Evolutionary conservation across 495 filamentous ascomycete genomes (phyloP), one percentile per base, ranked within the genome.

Genomic region (Tuber umbilicatum): DNA sequence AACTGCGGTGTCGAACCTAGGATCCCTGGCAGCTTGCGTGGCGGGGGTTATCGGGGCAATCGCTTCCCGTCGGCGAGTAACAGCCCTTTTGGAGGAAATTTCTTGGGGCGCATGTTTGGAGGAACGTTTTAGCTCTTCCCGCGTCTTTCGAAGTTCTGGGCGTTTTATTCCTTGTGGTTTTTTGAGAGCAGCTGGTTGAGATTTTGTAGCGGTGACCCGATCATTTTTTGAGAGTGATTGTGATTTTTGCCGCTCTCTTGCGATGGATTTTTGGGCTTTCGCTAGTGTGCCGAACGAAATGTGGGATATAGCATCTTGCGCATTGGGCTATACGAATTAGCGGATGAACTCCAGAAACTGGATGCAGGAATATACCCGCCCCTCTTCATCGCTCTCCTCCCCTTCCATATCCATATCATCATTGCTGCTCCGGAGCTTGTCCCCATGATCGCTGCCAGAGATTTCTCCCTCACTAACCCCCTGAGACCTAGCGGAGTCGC

Each of bases 61-160:
- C 31, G 93, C 90, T 43, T 88, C 89, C 10, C 94, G 92, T 80
- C 86, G 90, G 68, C 95, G 90, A 9, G 91, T 89, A 37, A 99
- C 94, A 37, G 90, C 90, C 17, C 88, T 89, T 83, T 94, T 97
- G 84, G 91, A 92, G 1, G 92, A 90, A 73, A 93, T 86, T 64
- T 92, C 90, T 70, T 88, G 87, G 0, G 95, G 95, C 0, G 95
- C 95, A 83, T 98, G 93, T 83, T 99, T 99, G 83, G 86, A 92
- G 38, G 89, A 79, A 17, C 94, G 90, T 31, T 83, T 83, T 21
- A 84, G 74, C 55, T 80, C 79, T 10, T 73, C 67, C 82, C 79
- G 38, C 70, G 73, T 78, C 75, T 85, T 79, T 83, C 82, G 68
- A 77, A 82, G 72, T 73, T 80, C 82, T 85, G 80, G 83, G 85